Evolutionary conservation across 2,329 filamentous ascomycete species (phyloP), one percentile per base, ranked within the genome.

Genomic region (Xylariaceae sp.): DNA sequence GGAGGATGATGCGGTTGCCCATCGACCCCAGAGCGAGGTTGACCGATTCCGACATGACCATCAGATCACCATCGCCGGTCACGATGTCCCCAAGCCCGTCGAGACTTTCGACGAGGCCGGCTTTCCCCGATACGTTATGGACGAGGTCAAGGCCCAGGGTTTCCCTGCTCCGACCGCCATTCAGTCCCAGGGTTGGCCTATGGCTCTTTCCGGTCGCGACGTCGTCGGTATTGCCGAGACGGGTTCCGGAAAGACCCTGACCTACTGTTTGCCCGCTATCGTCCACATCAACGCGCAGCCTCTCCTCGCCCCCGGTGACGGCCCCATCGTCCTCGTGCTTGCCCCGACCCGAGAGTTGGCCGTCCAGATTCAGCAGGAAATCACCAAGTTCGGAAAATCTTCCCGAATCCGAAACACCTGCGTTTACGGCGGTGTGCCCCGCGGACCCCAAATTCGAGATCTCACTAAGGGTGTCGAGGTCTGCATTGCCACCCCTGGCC

Each of bases 201-300:
- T 96, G 92, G 89, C 92, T 57, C 80, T 98, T 32, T 93, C 90
- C 50, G 92, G 92, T 68, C 90, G 92, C 51, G 92, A 98, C 60
- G 90, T 96, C 40, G 90, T 96, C 54, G 92, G 92, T 79, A 94
- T 98, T 68, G 92, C 92, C 53, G 92, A 98, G 73, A 98, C 92
- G 39, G 92, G 92, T 61, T 98, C 92, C 46, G 92, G 92, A 73
- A 98, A 98, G 81, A 98, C 92, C 4, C 75, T 98, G 47, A 95
- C 89, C 33, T 98, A 98, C 71, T 96, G 90, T 66, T 77, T 98
- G 49, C 92, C 92, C 38, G 86, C 92, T 36, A 98, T 98, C 49
- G 92, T 98, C 42, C 92, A 98, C 75, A 98, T 98, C 74, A 96
- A 98, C 66, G 92, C 92, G 30, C 92, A 98, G 65, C 92, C 92